These are phyloP conservation scores for Stephanocyclus meneghinianus DNA, from an alignment of 352 stramenopile species.

Conservation along the genomic window DNA sequence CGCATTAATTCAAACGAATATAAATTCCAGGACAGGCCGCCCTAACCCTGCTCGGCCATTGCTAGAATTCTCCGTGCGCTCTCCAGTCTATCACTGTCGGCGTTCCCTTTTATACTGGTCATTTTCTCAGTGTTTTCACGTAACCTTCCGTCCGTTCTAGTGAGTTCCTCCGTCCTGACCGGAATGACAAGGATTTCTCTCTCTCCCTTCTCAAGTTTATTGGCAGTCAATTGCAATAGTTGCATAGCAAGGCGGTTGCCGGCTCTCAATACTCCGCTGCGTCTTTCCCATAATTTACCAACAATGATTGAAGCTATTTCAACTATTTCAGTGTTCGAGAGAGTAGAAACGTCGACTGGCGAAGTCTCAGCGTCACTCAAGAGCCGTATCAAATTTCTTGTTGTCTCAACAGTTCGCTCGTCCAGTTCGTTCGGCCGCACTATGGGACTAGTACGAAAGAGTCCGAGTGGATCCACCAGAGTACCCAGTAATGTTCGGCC, in stretches of 20 bases:
- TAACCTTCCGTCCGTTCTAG: conserved; percentile 38
- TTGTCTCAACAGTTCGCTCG: conserved; percentile 75
- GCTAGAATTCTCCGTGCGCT: conserved; percentile 47
- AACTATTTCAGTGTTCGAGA: conserved; percentile 63
- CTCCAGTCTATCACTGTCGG: conserved; percentile 39
- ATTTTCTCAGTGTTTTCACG: conserved; percentile 20
- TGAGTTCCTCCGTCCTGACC: not conserved
- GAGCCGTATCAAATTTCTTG: conserved; percentile 60
- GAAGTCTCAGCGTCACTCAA: conserved; percentile 28
- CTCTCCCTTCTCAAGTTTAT: conserved; percentile 66
- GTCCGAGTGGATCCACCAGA: conserved; percentile 77
- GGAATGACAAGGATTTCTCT: conserved; percentile 58
- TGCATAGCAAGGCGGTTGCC: conserved; percentile 67
- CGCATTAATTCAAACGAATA: not conserved
- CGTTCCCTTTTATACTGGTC: conserved; percentile 12
- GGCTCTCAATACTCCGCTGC: conserved; percentile 66
- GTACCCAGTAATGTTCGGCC: conserved; percentile 74
- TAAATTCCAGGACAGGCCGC: not conserved
- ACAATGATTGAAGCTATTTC: conserved; percentile 68
- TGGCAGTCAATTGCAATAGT: conserved; percentile 72
- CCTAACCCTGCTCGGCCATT: conserved; percentile 8
- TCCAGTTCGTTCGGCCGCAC: conserved; percentile 69
- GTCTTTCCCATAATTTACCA: conserved; percentile 69
- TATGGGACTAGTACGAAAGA: conserved; percentile 74
- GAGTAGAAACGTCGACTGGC: conserved; percentile 60